Evolutionary conservation across 2,329 filamentous ascomycete genomes (phyloP).

Genomic region (Cordyceps farinosa): DNA sequence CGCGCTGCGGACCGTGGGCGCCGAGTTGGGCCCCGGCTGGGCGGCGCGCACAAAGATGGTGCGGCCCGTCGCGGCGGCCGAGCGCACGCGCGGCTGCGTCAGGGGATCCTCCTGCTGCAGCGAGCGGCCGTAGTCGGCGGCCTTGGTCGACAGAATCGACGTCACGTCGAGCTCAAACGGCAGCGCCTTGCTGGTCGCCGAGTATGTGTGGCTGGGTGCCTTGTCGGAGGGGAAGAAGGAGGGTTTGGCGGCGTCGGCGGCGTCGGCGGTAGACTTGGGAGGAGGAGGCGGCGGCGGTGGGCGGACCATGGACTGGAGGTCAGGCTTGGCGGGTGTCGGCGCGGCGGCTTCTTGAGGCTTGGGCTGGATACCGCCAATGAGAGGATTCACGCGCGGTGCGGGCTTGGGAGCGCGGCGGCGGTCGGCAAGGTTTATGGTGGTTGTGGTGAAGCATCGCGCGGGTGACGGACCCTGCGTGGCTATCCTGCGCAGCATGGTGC

Average conservation of each 20-base stretch:
- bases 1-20: constrained; percentile 41
- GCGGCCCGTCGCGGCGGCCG: constrained; percentile 37
- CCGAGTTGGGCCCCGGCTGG: constrained; percentile 19
- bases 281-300: constrained; percentile 22
- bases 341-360: not conserved
- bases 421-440: not conserved
- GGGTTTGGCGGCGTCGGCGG: not conserved
- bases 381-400: constrained; percentile 11
- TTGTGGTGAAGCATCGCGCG: constrained; percentile 12
- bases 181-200: constrained; percentile 14
- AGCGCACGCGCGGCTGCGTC: constrained; percentile 39
- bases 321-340: not conserved
- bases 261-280: not conserved
- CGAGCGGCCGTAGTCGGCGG: constrained; percentile 23
- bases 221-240: not conserved
- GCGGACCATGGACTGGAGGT: constrained; percentile 23
- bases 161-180: constrained; percentile 31
- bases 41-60: constrained; percentile 37
- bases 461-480: not conserved
- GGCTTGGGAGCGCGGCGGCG: constrained; percentile 12
- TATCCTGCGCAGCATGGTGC: constrained; percentile 10
- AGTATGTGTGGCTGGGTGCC: constrained; percentile 12
- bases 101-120: constrained; percentile 26
- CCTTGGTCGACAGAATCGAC: constrained; percentile 33
- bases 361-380: constrained; percentile 12